Percentiles rank a stretch among this genome's conserved stretches.
Conservation (phyloP, 345 rosid genomes). For the Hirschfeldia incana region DNA sequence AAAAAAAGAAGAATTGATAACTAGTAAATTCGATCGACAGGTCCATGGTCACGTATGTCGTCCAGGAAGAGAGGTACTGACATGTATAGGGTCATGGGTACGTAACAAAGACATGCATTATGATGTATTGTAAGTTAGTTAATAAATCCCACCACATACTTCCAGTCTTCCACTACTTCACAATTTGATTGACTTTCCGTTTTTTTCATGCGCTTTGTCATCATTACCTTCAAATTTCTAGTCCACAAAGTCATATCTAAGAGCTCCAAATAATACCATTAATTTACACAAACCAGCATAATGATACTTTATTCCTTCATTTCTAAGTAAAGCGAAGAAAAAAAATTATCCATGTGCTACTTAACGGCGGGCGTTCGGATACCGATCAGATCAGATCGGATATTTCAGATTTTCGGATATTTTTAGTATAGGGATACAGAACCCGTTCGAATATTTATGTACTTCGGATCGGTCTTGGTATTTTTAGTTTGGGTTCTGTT, state of each 20-base stretch:
- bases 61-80: conserved; percentile 27
- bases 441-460: too few relatives aligned
- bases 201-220: conserved; percentile 14
- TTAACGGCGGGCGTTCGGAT: too few relatives aligned
- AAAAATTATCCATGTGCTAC: background rate
- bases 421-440: too few relatives aligned
- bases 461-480: too few relatives aligned
- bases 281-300: conserved; percentile 5
- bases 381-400: too few relatives aligned
- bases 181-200: conserved; percentile 34
- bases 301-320: conserved; percentile 3
- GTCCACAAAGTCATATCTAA: conserved; percentile 21
- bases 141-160: conserved; percentile 29
- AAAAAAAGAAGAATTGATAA: background rate
- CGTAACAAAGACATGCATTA: conserved; percentile 28
- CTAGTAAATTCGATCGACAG: conserved; percentile 13
- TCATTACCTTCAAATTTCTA: conserved; percentile 18
- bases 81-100: conserved; percentile 32
- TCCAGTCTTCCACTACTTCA: conserved; percentile 25
- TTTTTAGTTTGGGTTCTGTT: too few relatives aligned
- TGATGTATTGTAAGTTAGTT: conserved; percentile 35
- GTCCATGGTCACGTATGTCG: conserved; percentile 15
- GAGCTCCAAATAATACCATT: background rate
- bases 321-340: background rate
- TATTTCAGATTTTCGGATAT: too few relatives aligned